Evolutionary conservation across 208 protist species (phyloP).

Genomic region (Acanthamoeba royreba): DNA sequence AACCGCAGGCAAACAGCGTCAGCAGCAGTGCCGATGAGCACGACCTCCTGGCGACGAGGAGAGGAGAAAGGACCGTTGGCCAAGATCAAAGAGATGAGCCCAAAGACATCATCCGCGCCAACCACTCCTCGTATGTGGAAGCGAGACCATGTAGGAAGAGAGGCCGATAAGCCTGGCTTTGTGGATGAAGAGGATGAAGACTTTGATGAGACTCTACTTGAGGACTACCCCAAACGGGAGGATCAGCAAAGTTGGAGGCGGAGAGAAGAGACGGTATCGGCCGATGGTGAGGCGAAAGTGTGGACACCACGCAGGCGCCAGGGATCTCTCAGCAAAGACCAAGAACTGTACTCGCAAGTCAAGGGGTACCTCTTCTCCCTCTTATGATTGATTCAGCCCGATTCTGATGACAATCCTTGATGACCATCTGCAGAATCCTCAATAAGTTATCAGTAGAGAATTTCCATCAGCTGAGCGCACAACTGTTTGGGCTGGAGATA

Average conservation of each 20-base stretch:
- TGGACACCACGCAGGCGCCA: neutral
- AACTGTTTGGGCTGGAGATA: neutral
- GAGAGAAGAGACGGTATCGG: neutral
- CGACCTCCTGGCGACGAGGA: too few species aligned
- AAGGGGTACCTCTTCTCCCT: neutral
- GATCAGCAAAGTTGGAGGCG: neutral
- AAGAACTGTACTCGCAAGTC: neutral
- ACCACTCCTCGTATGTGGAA: neutral
- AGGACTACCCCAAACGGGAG: neutral
- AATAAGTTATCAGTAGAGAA: conserved; percentile 36
- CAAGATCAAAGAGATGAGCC: neutral
- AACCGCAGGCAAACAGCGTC: neutral
- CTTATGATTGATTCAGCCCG: too few species aligned
- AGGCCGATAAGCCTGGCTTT: neutral
- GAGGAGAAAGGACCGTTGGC: neutral
- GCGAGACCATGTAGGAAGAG: neutral
- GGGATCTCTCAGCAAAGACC: neutral
- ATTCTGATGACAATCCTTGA: too few species aligned
- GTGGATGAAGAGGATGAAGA: neutral
- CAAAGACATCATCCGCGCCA: neutral
- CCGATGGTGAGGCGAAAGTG: neutral
- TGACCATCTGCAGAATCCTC: neutral
- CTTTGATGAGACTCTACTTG: neutral
- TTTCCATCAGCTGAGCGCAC: neutral
- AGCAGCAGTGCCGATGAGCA: neutral